Evolutionary conservation across 257 asterid genomes (phyloP).

Genomic region (Echites panduratus): DNA sequence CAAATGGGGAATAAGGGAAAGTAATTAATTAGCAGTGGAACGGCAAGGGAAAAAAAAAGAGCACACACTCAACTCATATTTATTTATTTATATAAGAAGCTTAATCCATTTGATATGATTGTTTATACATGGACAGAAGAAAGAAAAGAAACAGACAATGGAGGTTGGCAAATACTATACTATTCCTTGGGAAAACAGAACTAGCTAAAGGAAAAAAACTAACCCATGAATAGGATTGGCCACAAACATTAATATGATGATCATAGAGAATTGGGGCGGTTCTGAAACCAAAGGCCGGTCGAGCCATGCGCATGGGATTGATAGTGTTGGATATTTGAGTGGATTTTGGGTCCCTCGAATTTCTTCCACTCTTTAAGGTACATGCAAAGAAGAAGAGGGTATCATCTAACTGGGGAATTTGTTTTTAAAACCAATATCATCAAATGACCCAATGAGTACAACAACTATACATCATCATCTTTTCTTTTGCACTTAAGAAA

Average conservation of each 20-base stretch:
- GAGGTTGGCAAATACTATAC: constrained; percentile 30
- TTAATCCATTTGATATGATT: constrained; percentile 20
- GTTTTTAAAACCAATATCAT: background rate
- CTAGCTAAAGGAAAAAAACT: background rate
- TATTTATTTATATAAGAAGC: background rate
- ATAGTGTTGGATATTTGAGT: constrained; percentile 1
- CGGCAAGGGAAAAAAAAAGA: constrained; percentile 1
- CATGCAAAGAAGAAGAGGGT: background rate
- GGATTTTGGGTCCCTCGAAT: constrained; percentile 18
- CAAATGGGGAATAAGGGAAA: constrained; percentile 13
- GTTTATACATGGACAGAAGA: constrained; percentile 13
- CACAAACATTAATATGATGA: too few species aligned
- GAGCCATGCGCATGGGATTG: constrained; percentile 10
- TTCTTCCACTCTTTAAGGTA: constrained; percentile 10
- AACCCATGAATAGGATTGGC: background rate
- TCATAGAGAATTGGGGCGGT: constrained; percentile 16
- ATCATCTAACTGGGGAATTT: background rate
- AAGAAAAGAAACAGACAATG: constrained; percentile 16
- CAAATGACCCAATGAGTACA: constrained; percentile 5
- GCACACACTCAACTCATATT: too few species aligned
- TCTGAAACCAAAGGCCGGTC: constrained; percentile 17
- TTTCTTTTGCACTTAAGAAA: background rate
- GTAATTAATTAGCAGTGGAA: constrained; percentile 24
- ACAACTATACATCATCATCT: background rate
- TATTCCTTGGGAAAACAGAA: constrained; percentile 9